Base-by-base conservation (phyloP, 768 basidiomycete species). In the Boletellus ananiceps region DNA sequence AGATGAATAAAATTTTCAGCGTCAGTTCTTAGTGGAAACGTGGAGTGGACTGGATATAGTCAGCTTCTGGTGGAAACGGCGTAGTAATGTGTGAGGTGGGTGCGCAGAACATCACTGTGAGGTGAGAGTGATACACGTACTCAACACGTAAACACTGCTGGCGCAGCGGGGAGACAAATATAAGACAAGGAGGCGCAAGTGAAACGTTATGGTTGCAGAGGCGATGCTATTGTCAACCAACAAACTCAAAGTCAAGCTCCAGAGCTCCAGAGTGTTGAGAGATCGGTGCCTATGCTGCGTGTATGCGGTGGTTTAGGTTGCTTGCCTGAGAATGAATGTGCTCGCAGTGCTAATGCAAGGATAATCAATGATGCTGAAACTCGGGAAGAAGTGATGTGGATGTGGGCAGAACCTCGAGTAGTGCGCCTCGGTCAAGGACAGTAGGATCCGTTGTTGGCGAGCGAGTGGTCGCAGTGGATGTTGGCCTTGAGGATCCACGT, bases 261-360 rank as follows among this genome's bases (percentile, higher is more conserved):
- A 41, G 16, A 8, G 32, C 25, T 25, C 47, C 27, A n/a, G 45
- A 47, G 15, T 11, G 25, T 18, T 14, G 9, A 19, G 32, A 36
- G 32, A 36, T 37, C 21, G 38, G 21, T 39, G 38, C 12, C 21
- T 13, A 21, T 16, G 37, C 37, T 21, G 40, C 35, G 33, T 38
- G n/a, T 41, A 50, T 39, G 58, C 18, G 15, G 18, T 41, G 21
- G 38, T 47, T 25, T 42, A 33, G 23, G 29, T 29, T 36, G 31
- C 41, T 34, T 27, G 16, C 31, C 41, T 16, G 13, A 19, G 19
- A 40, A 21, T 52, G 39, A 40, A 13, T 23, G 33, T 37, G 27
- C 29, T 33, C 35, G 23, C 23, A 25, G 23, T 23, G 27, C 35
- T 38, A 48, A 39, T 50, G 43, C 43, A 19, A 60, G 38, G 31